Conservation (phyloP, 1,139 yeast species). For the Blastobotrys arbuscula region DNA sequence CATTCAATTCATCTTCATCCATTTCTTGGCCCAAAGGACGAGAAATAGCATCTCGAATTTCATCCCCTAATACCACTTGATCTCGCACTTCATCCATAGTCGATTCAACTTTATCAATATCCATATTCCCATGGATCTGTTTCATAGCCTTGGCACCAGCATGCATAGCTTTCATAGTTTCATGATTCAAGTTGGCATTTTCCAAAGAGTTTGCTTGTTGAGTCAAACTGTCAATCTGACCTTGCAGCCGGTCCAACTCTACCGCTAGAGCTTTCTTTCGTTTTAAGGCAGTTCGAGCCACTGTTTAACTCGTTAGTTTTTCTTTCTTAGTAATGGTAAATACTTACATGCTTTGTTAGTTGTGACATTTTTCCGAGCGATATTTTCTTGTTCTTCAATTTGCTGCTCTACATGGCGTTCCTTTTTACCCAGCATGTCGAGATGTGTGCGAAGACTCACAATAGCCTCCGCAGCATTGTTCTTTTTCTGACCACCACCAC, state of each 20-base stretch:
- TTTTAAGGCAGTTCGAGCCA: slow-evolving; percentile 83
- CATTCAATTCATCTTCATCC: slow-evolving; percentile 81
- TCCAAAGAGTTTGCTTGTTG: slow-evolving; percentile 87
- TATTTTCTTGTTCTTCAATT: slow-evolving; percentile 71
- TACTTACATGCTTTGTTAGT: slow-evolving; percentile 52
- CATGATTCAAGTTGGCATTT: slow-evolving; percentile 90
- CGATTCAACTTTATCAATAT: slow-evolving; percentile 92
- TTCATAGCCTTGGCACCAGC: slow-evolving; percentile 97
- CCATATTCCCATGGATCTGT: slow-evolving; percentile 89
- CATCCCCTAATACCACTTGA: slow-evolving; percentile 92
- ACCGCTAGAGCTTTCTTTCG: slow-evolving; percentile 78
- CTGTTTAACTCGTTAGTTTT: slow-evolving; percentile 17
- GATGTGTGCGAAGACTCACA: slow-evolving; percentile 82
- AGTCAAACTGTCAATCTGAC: slow-evolving; percentile 85
- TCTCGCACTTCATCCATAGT: slow-evolving; percentile 99
- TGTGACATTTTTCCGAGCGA: slow-evolving; percentile 69
- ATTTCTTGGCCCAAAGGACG: slow-evolving; percentile 82
- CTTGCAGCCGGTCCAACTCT: slow-evolving; percentile 73
- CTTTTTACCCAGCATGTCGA: slow-evolving; percentile 79
- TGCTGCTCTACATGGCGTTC: slow-evolving; percentile 77
- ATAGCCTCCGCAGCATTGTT: slow-evolving; percentile 92
- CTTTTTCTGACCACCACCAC: slow-evolving; percentile 55
- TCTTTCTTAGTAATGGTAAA: not conserved
- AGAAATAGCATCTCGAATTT: slow-evolving; percentile 91
- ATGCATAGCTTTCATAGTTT: slow-evolving; percentile 98